These are phyloP conservation scores for Drechslera avenae DNA, from an alignment of 2,329 filamentous ascomycete genomes.

Conservation along the genomic window DNA sequence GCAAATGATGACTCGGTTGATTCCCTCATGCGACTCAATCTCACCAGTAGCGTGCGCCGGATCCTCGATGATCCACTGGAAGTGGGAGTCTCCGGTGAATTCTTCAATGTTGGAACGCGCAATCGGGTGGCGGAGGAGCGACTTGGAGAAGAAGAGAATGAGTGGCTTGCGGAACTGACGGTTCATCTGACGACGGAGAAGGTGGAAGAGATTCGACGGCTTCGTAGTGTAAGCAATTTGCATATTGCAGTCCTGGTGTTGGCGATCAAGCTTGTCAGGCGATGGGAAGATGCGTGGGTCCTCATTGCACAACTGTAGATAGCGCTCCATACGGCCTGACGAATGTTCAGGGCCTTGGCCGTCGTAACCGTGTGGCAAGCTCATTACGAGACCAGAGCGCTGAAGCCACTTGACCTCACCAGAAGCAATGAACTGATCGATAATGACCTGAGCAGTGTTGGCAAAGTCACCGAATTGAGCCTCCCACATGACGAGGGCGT, in stretches of 20 bases:
- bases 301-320: slow-evolving; percentile 96
- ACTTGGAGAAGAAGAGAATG: slow-evolving; percentile 98
- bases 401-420: slow-evolving; percentile 99
- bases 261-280: slow-evolving; percentile 86
- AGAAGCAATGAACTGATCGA: slow-evolving; percentile 97
- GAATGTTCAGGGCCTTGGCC: slow-evolving; percentile 98
- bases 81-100: slow-evolving; percentile 88
- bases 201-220: slow-evolving; percentile 94
- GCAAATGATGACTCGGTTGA: slow-evolving; percentile 94
- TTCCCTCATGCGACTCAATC: slow-evolving; percentile 81
- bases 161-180: slow-evolving; percentile 98
- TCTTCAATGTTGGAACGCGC: slow-evolving; percentile 89
- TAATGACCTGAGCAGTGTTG: slow-evolving; percentile 99
- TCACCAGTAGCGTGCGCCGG: slow-evolving; percentile 76
- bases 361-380: slow-evolving; percentile 95
- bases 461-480: slow-evolving; percentile 99
- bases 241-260: slow-evolving; percentile 99
- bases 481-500: slow-evolving; percentile 99
- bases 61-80: slow-evolving; percentile 95
- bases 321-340: slow-evolving; percentile 94
- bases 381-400: slow-evolving; percentile 94
- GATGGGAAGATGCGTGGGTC: slow-evolving; percentile 92
- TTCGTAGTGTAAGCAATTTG: slow-evolving; percentile 98
- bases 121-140: slow-evolving; percentile 89
- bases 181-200: slow-evolving; percentile 96